phyloP scores from a whole-genome alignment of 75 land plant species.

The Cunninghamia lanceolata region DNA sequence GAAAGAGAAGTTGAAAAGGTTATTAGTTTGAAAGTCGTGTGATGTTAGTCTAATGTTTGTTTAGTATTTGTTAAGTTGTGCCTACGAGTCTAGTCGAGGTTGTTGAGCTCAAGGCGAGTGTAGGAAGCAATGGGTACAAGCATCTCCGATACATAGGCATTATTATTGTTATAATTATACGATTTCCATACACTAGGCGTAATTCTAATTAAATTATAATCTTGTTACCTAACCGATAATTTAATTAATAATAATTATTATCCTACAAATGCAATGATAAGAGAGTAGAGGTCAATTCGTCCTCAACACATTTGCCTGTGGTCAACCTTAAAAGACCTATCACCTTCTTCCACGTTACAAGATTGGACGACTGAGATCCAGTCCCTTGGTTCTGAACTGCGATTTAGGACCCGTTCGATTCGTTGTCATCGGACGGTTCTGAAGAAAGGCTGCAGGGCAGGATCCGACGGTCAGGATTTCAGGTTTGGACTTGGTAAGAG shows the following conservation, averaged over 20 bases:
- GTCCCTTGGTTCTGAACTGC: neutral
- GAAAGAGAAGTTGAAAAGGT: no score
- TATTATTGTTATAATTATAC: no score
- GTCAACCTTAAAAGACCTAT: neutral
- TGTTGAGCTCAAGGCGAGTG: no score
- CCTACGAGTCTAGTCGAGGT: no score
- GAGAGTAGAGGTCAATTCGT: neutral
- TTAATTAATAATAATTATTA: neutral
- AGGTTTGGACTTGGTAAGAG: neutral
- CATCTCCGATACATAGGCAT: no score
- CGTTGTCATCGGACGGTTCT: neutral
- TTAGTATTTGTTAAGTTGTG: no score
- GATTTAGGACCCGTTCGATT: neutral
- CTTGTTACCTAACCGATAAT: no score
- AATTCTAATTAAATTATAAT: no score
- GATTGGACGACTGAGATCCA: neutral
- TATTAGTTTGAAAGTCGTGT: no score
- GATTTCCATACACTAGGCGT: no score
- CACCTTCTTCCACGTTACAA: neutral
- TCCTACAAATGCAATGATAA: neutral
- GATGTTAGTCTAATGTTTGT: no score
- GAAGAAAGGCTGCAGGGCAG: neutral
- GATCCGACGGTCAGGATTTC: neutral
- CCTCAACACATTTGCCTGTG: neutral
- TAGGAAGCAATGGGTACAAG: no score